Conservation (phyloP, 768 basidiomycete genomes). For the Sistotremastrum suecicum region DNA sequence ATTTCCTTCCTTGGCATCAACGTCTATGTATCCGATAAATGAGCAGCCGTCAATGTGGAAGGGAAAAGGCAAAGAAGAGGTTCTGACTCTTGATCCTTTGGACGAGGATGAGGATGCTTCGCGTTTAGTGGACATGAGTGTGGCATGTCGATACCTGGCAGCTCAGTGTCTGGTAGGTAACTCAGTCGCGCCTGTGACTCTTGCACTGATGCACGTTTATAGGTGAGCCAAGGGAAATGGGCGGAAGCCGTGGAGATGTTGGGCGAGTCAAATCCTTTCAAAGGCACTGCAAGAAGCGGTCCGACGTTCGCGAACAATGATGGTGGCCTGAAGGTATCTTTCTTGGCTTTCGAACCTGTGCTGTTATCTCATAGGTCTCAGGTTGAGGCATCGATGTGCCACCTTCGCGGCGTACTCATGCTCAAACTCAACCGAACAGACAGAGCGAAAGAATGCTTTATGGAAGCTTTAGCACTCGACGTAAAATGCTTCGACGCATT, state of each 20-base stretch:
- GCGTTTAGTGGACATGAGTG: slow-evolving; percentile 82
- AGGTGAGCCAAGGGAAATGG: slow-evolving; percentile 86
- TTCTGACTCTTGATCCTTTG: slow-evolving; percentile 14
- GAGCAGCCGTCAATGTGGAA: slow-evolving; percentile 9
- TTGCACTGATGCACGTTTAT: slow-evolving; percentile 4
- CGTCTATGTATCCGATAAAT: slow-evolving; percentile 20
- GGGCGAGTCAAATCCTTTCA: slow-evolving; percentile 85
- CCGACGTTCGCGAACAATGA: slow-evolving; percentile 69
- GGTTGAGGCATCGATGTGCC: slow-evolving; percentile 97
- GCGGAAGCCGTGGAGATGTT: slow-evolving; percentile 83
- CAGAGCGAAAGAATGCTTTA: slow-evolving; percentile 86
- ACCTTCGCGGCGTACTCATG: slow-evolving; percentile 86
- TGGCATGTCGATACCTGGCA: slow-evolving; percentile 91
- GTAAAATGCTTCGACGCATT: slow-evolving; percentile 97
- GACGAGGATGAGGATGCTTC: slow-evolving; percentile 52
- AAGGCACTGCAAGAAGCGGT: slow-evolving; percentile 48
- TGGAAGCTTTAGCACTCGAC: slow-evolving; percentile 89
- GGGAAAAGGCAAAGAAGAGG: slow-evolving; percentile 48
- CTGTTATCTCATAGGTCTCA: slow-evolving; percentile 16
- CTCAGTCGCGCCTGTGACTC: slow-evolving; percentile 1
- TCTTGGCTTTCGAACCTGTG: not conserved
- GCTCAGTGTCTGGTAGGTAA: slow-evolving; percentile 77
- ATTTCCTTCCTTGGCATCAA: slow-evolving; percentile 18
- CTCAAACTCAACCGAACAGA: slow-evolving; percentile 85
- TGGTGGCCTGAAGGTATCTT: slow-evolving; percentile 81